Evolutionary conservation across 306 rosid genomes (phyloP).

Genomic region (Cicer yamashitae): DNA sequence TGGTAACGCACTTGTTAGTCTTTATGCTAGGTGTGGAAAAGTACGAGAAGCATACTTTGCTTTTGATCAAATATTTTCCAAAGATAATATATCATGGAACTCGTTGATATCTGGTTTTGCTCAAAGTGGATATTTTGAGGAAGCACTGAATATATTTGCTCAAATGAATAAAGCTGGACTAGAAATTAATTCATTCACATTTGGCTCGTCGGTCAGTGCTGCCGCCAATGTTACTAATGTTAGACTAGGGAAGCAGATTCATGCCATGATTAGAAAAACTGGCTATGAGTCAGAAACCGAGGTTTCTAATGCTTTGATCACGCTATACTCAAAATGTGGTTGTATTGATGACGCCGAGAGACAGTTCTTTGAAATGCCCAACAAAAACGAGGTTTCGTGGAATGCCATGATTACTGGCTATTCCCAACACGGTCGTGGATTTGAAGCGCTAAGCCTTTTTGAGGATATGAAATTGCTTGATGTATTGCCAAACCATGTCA

Average conservation of each 20-base stretch:
- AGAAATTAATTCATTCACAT: conserved; percentile 74
- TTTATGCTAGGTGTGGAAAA: conserved; percentile 84
- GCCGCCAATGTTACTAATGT: conserved; percentile 72
- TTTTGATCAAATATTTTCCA: conserved; percentile 63
- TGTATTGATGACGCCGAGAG: conserved; percentile 69
- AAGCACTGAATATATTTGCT: conserved; percentile 69
- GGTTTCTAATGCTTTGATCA: conserved; percentile 81
- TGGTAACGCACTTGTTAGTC: conserved; percentile 84
- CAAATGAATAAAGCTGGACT: conserved; percentile 66
- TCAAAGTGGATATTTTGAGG: conserved; percentile 78
- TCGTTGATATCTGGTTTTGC: conserved; percentile 81
- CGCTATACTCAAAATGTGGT: conserved; percentile 87
- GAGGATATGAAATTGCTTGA: conserved; percentile 70
- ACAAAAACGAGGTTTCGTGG: conserved; percentile 83
- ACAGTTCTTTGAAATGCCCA: conserved; percentile 69
- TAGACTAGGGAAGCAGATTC: conserved; percentile 76
- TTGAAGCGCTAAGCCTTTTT: conserved; percentile 71
- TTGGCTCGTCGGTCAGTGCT: conserved; percentile 81
- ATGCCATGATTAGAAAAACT: conserved; percentile 74
- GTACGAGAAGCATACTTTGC: conserved; percentile 65
- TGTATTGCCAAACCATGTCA: conserved; percentile 72
- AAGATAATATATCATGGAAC: conserved; percentile 83
- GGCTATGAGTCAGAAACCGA: conserved; percentile 76
- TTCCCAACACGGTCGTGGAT: conserved; percentile 84
- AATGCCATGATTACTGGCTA: conserved; percentile 86